Base-by-base conservation (phyloP, 2,329 filamentous ascomycete species). In the Dactylellina parvicollis region DNA sequence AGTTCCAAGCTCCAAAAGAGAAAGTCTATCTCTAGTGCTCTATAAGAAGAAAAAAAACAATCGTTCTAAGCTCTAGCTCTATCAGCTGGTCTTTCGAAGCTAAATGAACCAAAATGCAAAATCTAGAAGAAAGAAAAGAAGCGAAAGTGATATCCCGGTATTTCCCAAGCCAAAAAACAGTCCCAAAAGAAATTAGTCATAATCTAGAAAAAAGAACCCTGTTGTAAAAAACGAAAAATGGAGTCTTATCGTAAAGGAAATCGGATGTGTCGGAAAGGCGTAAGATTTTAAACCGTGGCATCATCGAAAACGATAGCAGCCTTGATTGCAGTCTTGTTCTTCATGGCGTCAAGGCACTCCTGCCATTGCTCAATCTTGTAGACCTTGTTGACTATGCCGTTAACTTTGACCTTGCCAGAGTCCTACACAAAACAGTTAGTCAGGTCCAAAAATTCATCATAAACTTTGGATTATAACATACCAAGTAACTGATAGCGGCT, bases 351-450 rank as follows among this genome's bases (percentile, higher is more conserved):
- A 76, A 92, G 82, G 74, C 88, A 89, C 79, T 90, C 87, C 47
- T 83, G 86, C 85, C 88, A 91, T 79, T 91, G 85, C 78, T 92
- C 89, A n/a, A 91, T 83, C 81, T 85, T 88, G 82, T 88, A 92
- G 4, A 84, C 86, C 83, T 90, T 90, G 82, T 90, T 90, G 75
- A 90, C 89, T 61, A 92, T 90, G 2, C 89, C 89, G 57, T 85
- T 82, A 55, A 90, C 85, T 80, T 85, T 87, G 76, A 89, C 83
- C 80, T 87, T 87, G 64, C 86, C 85, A 16, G 82, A 84, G 77
- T 88, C 85, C 65, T 70, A 42, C 8, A 60, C n/a, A 24, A 4
- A 14, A 20, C 1, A n/a, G 16, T 28, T 87, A 83, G 59, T 80
- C 79, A 73, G 9, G 80, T 49, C 18, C 12, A 38, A n/a, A 9